Evolutionary conservation across 805 yeast genomes (phyloP), one percentile per base, ranked within the genome.

Genomic region (Candida krabiensis): DNA sequence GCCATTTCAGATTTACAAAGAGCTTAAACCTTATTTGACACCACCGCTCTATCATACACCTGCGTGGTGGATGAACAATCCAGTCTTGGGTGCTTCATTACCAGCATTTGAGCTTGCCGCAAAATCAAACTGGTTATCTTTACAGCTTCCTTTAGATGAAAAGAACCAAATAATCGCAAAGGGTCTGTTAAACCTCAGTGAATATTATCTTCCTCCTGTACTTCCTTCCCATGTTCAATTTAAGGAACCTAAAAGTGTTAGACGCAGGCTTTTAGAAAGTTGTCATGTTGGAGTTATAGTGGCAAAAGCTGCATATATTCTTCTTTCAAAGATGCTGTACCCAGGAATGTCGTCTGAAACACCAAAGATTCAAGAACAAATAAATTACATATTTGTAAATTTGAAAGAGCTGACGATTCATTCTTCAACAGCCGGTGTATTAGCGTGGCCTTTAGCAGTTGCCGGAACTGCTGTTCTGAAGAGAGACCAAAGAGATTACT

Each of bases 11-110:
- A 55, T 70, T 18, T 72, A 64, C 40, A 50, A 50, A 22, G 58
- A 52, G 8, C 44, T 58, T 31, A 50, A 55, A 33, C 56, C 55
- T 9, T 47, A 53, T 18, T 40, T 71, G 17, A 55, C 55, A 14
- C 47, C 53, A 1, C 73, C 71, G 11, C 40, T 71, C 4, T 67
- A 61, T 42, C 52, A 58, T 4, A 43, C 52, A 28, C 51, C 55
- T 0, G 52, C 51, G 3, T 59, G 57, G 25, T 68, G 71, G 71
- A 61, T 67, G 65, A 68, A 66, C 35, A 63, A 68, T 37, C 73
- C 73, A 1, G 61, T 68, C 4, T 49, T 64, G 38, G 73, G 73
- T 3, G 63, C 71, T 13, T 61, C 70, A 1, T 43, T 58, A 5
- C 61, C 61, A 11, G 58, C 61, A 13, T 64, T 66, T 43, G 71